Base-by-base conservation (phyloP, 306 rosid species). In the Vigna radiata region DNA sequence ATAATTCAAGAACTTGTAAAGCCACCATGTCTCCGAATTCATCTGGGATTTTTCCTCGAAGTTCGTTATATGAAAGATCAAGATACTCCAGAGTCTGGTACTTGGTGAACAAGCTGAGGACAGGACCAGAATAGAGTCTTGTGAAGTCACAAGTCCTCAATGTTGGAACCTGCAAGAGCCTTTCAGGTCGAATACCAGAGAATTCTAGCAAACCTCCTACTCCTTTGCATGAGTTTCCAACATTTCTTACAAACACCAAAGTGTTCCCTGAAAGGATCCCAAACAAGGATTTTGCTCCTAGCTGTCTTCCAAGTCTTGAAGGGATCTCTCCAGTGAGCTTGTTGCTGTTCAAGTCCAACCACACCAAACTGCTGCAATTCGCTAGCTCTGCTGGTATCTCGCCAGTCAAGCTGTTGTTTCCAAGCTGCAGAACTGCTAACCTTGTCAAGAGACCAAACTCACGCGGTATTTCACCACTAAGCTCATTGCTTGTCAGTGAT, bases 331-430 rank as follows among this genome's bases (percentile, higher is more conserved):
- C 99, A 1, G 93, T 92, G 62, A 95, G 97, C 83, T 85, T 90
- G 87, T 95, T 95, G 83, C 98, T 92, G 87, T 92, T 95, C 89
- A 95, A 91, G 62, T 95, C 98, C 95, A 95, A 77, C 98, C 98
- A 95, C 81, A 95, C 98, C 89, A 95, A 86, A 79, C 91, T 92
- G 83, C 83, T 92, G 83, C 98, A 95, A 21, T 95, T 90, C 50
- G 86, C 89, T 13, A 95, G 66, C 84, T 95, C 97, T 58, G 61
- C 80, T n/a, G 98, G 96, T 80, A 95, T 95, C 86, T 92, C 84
- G 18, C 97, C 97, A 5, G 85, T 77, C 41, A 95, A 87, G 87
- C 92, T 92, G 78, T 95, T 95, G 31, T 95, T 95, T 63, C 98
- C 98, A 4, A 95, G 97, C 85, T 95, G 98, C 77, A 95, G 77